Base-by-base conservation (phyloP, 202 grass and related monocot species). In the Digitaria exilis region DNA sequence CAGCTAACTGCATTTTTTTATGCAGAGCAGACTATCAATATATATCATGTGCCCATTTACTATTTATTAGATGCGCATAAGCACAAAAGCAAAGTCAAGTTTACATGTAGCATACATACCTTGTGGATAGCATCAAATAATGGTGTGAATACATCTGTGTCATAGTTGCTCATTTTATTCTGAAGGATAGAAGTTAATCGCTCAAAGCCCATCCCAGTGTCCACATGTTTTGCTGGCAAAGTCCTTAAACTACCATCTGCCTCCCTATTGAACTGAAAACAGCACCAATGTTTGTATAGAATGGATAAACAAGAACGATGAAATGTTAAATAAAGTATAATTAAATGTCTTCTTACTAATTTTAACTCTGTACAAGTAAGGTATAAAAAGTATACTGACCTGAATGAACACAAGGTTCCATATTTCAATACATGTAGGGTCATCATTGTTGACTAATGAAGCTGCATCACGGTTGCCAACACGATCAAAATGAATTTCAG, bases 351-450 rank as follows among this genome's bases (percentile, higher is more conserved):
- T 58, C 50, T 63, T 62, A 80, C 65, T 73, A 46, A 64, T 42
- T 68, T 44, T 71, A 88, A 84, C 45, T 71, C 19, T 29, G 13
- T 32, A 44, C 60, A 19, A 46, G 17, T 35, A 65, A 51, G 17
- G 18, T n/a, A 24, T 18, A 19, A 74, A 62, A 54, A 54, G 9
- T 34, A 82, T 75, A 60, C n/a, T 85, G 37, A 94, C 96, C 91
- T 99, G 93, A 87, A 99, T 99, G 71, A 99, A 99, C 42, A 99
- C 96, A 78, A 99, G 89, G 74, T 99, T 96, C 96, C 96, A 96
- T 57, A 99, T 99, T 62, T 99, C 96, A 54, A 99, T 96, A 75
- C 96, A 99, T 41, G 96, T 94, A 28, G 96, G 93, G 39, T 99
- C 93, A 69, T 99, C 96, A 84, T 96, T 99, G 71, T 99, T 96